Percentiles rank a stretch among this genome's conserved stretches.
These are phyloP conservation scores for Fraxinus sp. DNA, from an alignment of 305 asterid species.

Conservation along the genomic window DNA sequence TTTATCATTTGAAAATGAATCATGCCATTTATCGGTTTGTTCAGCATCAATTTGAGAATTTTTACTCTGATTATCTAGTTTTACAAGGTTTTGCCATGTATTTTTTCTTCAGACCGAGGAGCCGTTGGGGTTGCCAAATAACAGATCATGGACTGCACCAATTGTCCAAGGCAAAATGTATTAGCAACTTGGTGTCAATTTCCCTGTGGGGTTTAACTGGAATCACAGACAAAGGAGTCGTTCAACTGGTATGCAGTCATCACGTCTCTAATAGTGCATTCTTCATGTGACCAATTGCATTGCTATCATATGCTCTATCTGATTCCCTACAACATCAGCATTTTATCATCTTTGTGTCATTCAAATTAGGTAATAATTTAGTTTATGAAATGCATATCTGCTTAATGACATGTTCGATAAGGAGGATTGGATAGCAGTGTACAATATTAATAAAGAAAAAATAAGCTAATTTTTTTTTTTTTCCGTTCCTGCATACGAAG, in stretches of 20 bases:
- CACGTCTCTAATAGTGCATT: neutral
- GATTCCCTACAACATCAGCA: neutral
- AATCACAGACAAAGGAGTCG: constrained; percentile 75
- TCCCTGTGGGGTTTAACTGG: constrained; percentile 92
- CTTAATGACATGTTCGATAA: neutral
- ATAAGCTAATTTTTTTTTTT: neutral
- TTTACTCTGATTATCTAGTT: neutral
- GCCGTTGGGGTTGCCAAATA: constrained; percentile 96
- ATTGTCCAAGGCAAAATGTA: constrained; percentile 68
- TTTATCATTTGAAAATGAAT: neutral
- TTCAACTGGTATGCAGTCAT: constrained; percentile 57
- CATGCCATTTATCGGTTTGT: neutral
- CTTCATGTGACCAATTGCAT: neutral
- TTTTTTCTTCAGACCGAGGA: constrained; percentile 61
- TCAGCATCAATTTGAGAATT: neutral
- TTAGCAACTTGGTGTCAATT: constrained; percentile 64
- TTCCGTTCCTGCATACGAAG: neutral
- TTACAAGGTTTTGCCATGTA: constrained; percentile 1
- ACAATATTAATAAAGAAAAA: too few relatives aligned
- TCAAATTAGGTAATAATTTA: neutral
- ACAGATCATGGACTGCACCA: constrained; percentile 75
- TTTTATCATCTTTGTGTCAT: neutral
- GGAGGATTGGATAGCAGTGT: neutral
- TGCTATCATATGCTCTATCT: neutral
- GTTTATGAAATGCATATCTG: neutral